phyloP scores from a whole-genome alignment of 2,329 filamentous ascomycete genomes.

The Diaporthe vexans region DNA sequence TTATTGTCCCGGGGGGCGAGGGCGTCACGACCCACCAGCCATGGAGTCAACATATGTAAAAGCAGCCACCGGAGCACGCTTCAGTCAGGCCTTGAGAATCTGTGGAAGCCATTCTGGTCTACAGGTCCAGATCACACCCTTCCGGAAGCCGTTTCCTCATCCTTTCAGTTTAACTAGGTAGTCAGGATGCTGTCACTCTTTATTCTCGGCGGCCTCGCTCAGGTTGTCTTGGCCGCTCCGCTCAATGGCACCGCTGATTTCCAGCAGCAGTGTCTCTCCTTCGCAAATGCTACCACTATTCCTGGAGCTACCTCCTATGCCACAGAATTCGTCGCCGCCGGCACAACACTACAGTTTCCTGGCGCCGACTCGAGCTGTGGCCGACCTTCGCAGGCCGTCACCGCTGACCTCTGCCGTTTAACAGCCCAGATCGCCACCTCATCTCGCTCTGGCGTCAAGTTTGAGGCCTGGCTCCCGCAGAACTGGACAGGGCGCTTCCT shows the following conservation, averaged over 20 bases:
- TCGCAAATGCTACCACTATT: conserved; percentile 42
- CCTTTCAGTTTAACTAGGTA: background rate
- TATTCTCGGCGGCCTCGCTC: background rate
- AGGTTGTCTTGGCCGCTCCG: conserved; percentile 11
- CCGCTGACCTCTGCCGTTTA: conserved; percentile 49
- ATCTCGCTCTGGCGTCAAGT: conserved; percentile 57
- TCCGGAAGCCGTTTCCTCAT: background rate
- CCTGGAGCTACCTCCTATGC: conserved; percentile 53
- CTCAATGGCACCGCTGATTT: conserved; percentile 1
- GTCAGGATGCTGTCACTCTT: conserved; percentile 13
- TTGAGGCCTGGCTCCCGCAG: conserved; percentile 63
- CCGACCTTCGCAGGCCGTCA: conserved; percentile 43
- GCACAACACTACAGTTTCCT: conserved; percentile 53
- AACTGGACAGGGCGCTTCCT: conserved; percentile 62
- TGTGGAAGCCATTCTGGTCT: background rate
- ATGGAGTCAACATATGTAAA: background rate
- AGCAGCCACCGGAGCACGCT: background rate
- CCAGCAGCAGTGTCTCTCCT: conserved; percentile 9
- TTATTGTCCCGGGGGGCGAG: background rate
- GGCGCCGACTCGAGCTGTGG: conserved; percentile 56
- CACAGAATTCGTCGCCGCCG: conserved; percentile 54
- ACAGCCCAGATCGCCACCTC: conserved; percentile 48
- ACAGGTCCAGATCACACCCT: background rate
- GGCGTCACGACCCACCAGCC: background rate
- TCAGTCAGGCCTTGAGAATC: too few relatives aligned